Conservation (phyloP, 306 rosid genomes). For the Benincasa hispida region DNA sequence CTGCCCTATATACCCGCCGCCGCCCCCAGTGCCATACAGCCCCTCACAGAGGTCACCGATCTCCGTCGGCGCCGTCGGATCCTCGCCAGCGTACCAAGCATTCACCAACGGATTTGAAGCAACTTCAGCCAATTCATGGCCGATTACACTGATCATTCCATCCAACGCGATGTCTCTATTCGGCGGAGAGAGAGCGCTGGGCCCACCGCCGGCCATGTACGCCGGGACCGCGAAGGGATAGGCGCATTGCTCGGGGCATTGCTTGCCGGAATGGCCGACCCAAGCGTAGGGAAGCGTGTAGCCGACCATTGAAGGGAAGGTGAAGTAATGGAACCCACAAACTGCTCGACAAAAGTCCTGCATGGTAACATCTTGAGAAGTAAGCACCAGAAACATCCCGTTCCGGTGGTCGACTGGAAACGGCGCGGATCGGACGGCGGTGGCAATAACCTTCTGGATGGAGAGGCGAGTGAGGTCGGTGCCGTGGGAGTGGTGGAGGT, state of each 20-base stretch:
- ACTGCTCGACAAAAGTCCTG: slow-evolving; percentile 93
- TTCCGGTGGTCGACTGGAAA: slow-evolving; percentile 71
- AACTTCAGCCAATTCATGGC: slow-evolving; percentile 45
- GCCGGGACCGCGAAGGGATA: slow-evolving; percentile 78
- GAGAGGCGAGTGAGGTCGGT: slow-evolving; percentile 51
- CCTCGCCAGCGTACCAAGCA: slow-evolving; percentile 99
- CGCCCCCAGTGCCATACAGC: slow-evolving; percentile 81
- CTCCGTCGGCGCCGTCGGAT: slow-evolving; percentile 95
- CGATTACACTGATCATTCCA: slow-evolving; percentile 56
- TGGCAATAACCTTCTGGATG: slow-evolving; percentile 58
- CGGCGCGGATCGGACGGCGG: slow-evolving; percentile 52
- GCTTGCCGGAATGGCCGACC: slow-evolving; percentile 86
- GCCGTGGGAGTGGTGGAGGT: slow-evolving; percentile 48
- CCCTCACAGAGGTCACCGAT: slow-evolving; percentile 87
- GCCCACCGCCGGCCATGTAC: slow-evolving; percentile 74
- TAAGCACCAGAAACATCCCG: slow-evolving; percentile 65
- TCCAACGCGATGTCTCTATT: slow-evolving; percentile 37
- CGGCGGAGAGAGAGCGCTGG: slow-evolving; percentile 46
- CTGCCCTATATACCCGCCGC: slow-evolving; percentile 85
- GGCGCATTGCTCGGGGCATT: slow-evolving; percentile 85
- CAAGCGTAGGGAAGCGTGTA: slow-evolving; percentile 88
- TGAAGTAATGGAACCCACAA: slow-evolving; percentile 89
- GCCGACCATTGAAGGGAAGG: slow-evolving; percentile 82
- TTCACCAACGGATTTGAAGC: slow-evolving; percentile 51
- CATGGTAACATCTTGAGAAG: slow-evolving; percentile 55